Evolutionary conservation across 1,284 basidiomycete genomes (phyloP), one percentile per base, ranked within the genome.

Genomic region (Termitomyces sp.): DNA sequence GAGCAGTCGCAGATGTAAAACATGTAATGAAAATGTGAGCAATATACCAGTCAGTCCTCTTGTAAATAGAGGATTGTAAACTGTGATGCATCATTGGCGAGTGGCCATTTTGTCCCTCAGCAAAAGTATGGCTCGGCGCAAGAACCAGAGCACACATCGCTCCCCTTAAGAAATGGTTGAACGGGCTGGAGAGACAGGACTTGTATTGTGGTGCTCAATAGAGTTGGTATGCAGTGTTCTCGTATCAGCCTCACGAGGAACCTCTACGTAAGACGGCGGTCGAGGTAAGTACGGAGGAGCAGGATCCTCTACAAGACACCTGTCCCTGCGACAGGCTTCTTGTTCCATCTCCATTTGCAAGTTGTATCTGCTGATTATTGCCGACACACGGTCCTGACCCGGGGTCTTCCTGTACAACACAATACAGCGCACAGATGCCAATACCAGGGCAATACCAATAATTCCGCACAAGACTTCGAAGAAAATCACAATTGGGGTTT

Each of bases 311-410:
- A 67, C 51, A 31, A 67, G 64, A 7, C 60, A 60, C 19, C 63
- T 65, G 28, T 33, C 21, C 30, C 67, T 62, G n/a, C 53, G 46
- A 38, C 52, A 48, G 24, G 75, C 62, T 62, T 80, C 74, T 57
- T 72, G 74, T 57, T 73, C 75, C 64, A 83, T 72, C 66, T 83
- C 82, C 47, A 70, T 66, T 51, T 82, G 73, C n/a, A 84, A 68
- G 33, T 71, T 70, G 59, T 80, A 73, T 43, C 81, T 69, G 40
- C 72, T 68, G 17, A 79, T 59, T 30, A 75, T 62, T 13, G 67
- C 70, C 2, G 69, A 70, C 38, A 79, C 72, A 19, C 78, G 73
- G 62, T 80, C 78, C 12, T 67, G 75, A 17, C 62, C 55, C 0
- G 81, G 81, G 12, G 75, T 77, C 56, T 68, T 72, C 44, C 62